Conservation (phyloP, 2,329 filamentous ascomycete genomes). For the Penicillium sp. region DNA sequence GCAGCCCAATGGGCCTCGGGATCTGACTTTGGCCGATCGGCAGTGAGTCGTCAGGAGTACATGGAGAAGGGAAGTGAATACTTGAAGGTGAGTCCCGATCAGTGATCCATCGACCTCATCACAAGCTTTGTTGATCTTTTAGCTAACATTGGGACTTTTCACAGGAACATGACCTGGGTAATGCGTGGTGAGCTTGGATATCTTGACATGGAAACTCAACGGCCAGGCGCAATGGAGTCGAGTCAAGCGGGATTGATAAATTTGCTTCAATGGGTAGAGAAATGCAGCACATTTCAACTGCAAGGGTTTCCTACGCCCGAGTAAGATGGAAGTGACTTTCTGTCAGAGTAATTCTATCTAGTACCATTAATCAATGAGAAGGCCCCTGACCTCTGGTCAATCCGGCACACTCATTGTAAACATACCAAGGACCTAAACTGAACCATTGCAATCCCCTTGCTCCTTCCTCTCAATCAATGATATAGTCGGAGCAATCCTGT, state of each 20-base stretch:
- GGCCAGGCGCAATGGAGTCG: slow-evolving; percentile 20
- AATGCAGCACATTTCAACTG: too few relatives aligned
- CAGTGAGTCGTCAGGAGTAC: slow-evolving; percentile 76
- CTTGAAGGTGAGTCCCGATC: slow-evolving; percentile 59
- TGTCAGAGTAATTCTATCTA: too few relatives aligned
- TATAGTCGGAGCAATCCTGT: too few relatives aligned
- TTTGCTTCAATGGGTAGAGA: too few relatives aligned
- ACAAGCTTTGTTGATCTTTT: neutral
- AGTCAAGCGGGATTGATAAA: slow-evolving; percentile 8
- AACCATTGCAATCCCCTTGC: too few relatives aligned
- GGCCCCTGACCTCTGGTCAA: too few relatives aligned
- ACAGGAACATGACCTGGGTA: slow-evolving; percentile 36
- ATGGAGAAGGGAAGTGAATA: slow-evolving; percentile 89
- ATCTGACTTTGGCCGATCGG: slow-evolving; percentile 56
- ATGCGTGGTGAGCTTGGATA: slow-evolving; percentile 22
- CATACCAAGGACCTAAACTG: too few relatives aligned
- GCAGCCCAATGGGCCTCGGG: slow-evolving; percentile 73
- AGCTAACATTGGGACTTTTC: slow-evolving; percentile 8
- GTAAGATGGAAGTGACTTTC: too few relatives aligned
- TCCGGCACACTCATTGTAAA: too few relatives aligned
- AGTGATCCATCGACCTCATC: neutral
- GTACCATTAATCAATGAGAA: too few relatives aligned
- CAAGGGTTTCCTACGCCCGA: too few relatives aligned
- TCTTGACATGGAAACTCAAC: slow-evolving; percentile 1
- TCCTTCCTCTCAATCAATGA: too few relatives aligned